These are phyloP conservation scores for Marasmius oreades DNA, from an alignment of 1,284 basidiomycete genomes.

Conservation along the genomic window DNA sequence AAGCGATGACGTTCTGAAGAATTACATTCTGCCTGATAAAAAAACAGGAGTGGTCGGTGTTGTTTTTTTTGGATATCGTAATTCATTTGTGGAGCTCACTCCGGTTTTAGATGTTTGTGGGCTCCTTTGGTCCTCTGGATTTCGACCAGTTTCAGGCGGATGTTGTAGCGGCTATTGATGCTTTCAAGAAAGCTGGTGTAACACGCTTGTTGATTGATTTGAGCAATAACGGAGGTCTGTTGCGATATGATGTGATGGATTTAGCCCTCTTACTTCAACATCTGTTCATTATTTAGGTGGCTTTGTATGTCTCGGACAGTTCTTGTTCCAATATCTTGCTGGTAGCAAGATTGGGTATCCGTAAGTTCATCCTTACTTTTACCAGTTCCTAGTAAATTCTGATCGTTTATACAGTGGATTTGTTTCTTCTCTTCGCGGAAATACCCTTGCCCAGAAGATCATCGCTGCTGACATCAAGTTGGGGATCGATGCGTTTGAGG, in stretches of 20 bases:
- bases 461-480: constrained; percentile 46
- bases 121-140: constrained; percentile 49
- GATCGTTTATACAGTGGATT: constrained; percentile 39
- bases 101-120: constrained; percentile 52
- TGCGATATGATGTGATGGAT: constrained; percentile 5
- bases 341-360: constrained; percentile 49
- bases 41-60: constrained; percentile 55
- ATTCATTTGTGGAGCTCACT: background rate
- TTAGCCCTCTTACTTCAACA: background rate
- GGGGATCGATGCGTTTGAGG: constrained; percentile 31
- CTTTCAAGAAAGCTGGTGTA: constrained; percentile 47
- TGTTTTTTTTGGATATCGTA: constrained; percentile 1
- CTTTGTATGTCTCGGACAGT: constrained; percentile 57
- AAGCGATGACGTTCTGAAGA: constrained; percentile 54
- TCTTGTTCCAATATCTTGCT: constrained; percentile 54
- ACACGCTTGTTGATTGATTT: constrained; percentile 54
- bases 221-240: constrained; percentile 56
- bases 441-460: constrained; percentile 55
- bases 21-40: constrained; percentile 54
- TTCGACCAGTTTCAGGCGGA: constrained; percentile 54
- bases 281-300: constrained; percentile 42
- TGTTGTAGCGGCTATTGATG: constrained; percentile 40
- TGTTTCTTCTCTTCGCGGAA: constrained; percentile 48
- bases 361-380: constrained; percentile 29
- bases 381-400: background rate